Percentiles rank a stretch among this genome's conserved stretches.
Evolutionary conservation across 805 yeast species (phyloP).

Genomic region (Suhomyces kilbournensis): DNA sequence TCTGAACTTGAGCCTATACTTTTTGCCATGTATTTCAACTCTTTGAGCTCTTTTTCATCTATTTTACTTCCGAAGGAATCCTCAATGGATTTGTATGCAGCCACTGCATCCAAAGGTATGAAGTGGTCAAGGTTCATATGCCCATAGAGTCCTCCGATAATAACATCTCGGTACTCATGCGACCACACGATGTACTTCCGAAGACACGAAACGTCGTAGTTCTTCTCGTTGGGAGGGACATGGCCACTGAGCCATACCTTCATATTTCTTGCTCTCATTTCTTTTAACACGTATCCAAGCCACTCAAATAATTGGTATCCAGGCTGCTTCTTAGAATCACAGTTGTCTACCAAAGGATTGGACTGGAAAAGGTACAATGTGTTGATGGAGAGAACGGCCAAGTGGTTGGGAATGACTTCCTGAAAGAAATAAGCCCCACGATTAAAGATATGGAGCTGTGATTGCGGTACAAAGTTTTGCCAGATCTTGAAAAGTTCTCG

Average conservation of each 20-base stretch:
- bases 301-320: slow-evolving; percentile 76
- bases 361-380: slow-evolving; percentile 71
- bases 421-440: slow-evolving; percentile 71
- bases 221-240: slow-evolving; percentile 82
- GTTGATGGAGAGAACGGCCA: slow-evolving; percentile 77
- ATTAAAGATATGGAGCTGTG: slow-evolving; percentile 71
- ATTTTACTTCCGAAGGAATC: slow-evolving; percentile 12
- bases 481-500: slow-evolving; percentile 73
- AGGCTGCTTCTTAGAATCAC: slow-evolving; percentile 70
- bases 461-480: slow-evolving; percentile 70
- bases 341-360: slow-evolving; percentile 80
- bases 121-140: slow-evolving; percentile 91
- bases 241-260: slow-evolving; percentile 89
- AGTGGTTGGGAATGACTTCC: slow-evolving; percentile 75
- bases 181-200: slow-evolving; percentile 78
- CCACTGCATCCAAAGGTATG: slow-evolving; percentile 67
- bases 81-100: slow-evolving; percentile 56
- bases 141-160: slow-evolving; percentile 80
- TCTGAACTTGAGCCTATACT: not conserved
- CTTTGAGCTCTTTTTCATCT: not conserved
- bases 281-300: slow-evolving; percentile 73
- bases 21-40: not conserved
- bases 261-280: slow-evolving; percentile 67
- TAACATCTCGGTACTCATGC: slow-evolving; percentile 78
- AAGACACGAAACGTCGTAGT: slow-evolving; percentile 68